Evolutionary conservation across 257 asterid genomes (phyloP).

Genomic region (Avicennia marina): DNA sequence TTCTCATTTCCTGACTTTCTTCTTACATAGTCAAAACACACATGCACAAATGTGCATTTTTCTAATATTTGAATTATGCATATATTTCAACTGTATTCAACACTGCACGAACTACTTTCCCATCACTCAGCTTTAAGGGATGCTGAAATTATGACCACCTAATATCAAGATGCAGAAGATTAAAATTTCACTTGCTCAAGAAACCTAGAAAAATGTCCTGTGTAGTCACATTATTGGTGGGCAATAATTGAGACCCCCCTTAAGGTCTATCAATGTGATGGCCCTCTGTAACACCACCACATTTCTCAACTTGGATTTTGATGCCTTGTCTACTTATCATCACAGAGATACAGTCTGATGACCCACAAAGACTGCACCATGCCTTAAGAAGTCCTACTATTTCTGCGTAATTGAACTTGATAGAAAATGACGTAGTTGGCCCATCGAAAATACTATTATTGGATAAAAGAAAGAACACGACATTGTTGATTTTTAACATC

Average conservation of each 20-base stretch:
- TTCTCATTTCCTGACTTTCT: too few relatives aligned
- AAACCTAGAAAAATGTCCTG: background rate
- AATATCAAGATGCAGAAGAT: too few relatives aligned
- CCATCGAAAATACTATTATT: too few relatives aligned
- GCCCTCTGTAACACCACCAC: constrained; percentile 21
- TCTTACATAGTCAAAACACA: too few relatives aligned
- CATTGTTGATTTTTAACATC: constrained; percentile 9
- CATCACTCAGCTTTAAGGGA: too few relatives aligned
- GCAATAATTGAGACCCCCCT: constrained; percentile 31
- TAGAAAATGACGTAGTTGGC: constrained; percentile 25
- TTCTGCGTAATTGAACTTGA: constrained; percentile 15
- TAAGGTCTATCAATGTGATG: constrained; percentile 25
- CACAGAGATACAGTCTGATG: constrained; percentile 25
- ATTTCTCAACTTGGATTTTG: constrained; percentile 45
- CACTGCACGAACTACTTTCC: too few relatives aligned
- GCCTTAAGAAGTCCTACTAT: constrained; percentile 30
- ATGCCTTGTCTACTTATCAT: constrained; percentile 28
- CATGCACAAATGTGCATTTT: too few relatives aligned
- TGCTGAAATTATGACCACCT: too few relatives aligned
- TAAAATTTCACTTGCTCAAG: background rate
- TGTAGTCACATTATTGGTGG: constrained; percentile 20
- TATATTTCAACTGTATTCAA: too few relatives aligned
- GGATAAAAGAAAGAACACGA: too few relatives aligned
- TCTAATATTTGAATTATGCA: background rate
- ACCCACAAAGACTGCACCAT: constrained; percentile 37